A percentile compares a stretch with the other conserved stretches of the same genome.
Evolutionary conservation across 2,329 filamentous ascomycete species (phyloP).

Genomic region (Pseudogymnoascus destructans): DNA sequence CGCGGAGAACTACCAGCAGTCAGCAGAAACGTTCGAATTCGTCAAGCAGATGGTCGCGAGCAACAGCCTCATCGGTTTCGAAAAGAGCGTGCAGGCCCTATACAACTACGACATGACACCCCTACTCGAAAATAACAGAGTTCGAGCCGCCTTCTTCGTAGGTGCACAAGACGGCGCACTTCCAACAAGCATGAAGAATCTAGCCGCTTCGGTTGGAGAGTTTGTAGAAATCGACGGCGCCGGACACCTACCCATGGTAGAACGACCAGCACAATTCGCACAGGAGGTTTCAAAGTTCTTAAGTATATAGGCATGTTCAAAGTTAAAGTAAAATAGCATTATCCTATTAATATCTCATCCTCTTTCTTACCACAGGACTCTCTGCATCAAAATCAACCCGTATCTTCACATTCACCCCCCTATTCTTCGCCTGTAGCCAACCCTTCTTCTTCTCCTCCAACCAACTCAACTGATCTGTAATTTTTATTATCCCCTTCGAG

Average conservation of each 20-base stretch:
- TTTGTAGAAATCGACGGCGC: conserved; percentile 55
- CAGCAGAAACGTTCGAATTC: conserved; percentile 34
- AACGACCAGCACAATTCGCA: conserved; percentile 57
- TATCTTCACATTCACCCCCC: not conserved
- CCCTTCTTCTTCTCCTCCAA: conserved; percentile 36
- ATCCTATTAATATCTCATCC: conserved; percentile 1
- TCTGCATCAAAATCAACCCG: not conserved
- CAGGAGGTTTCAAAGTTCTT: conserved; percentile 47
- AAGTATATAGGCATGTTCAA: too few species aligned
- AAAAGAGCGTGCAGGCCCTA: conserved; percentile 53
- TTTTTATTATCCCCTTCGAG: conserved; percentile 38
- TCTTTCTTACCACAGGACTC: not conserved
- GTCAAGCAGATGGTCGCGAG: conserved; percentile 56
- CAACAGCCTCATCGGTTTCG: conserved; percentile 60
- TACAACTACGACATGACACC: conserved; percentile 57
- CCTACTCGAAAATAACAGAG: conserved; percentile 38
- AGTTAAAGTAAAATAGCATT: not conserved
- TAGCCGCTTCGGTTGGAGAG: conserved; percentile 44
- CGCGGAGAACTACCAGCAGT: conserved; percentile 37
- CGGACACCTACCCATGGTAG: conserved; percentile 76
- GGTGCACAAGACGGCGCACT: conserved; percentile 63
- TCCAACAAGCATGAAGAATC: conserved; percentile 67
- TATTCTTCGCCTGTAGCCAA: not conserved
- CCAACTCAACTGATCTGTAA: conserved; percentile 45
- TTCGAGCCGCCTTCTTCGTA: conserved; percentile 55